These are phyloP conservation scores for Auriscalpium orientale DNA, from an alignment of 768 basidiomycete genomes.

Conservation along the genomic window DNA sequence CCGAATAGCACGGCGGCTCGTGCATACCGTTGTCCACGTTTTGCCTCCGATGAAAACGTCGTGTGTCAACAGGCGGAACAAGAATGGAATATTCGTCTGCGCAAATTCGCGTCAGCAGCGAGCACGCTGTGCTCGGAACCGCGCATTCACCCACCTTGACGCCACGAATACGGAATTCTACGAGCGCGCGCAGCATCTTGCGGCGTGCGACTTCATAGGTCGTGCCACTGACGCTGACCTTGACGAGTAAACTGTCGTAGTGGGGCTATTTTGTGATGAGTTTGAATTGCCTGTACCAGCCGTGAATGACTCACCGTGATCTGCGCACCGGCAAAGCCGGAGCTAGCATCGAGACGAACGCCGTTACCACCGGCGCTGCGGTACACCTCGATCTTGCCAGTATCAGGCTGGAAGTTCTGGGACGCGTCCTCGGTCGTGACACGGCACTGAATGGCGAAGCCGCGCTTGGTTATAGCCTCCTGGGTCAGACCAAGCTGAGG, in stretches of 20 bases:
- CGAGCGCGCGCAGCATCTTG: slow-evolving; percentile 99
- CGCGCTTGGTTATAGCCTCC: slow-evolving; percentile 91
- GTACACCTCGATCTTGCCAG: slow-evolving; percentile 99
- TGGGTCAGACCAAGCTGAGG: slow-evolving; percentile 93
- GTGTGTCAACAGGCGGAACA: slow-evolving; percentile 95
- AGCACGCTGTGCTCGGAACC: not conserved
- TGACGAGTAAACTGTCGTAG: slow-evolving; percentile 96
- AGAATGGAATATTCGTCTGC: slow-evolving; percentile 98
- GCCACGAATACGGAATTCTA: slow-evolving; percentile 98
- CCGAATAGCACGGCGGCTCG: slow-evolving; percentile 4
- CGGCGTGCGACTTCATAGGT: slow-evolving; percentile 98
- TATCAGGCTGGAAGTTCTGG: slow-evolving; percentile 93
- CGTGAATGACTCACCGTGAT: slow-evolving; percentile 69
- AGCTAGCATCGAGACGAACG: slow-evolving; percentile 92
- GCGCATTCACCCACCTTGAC: slow-evolving; percentile 62
- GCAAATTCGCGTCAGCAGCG: not conserved
- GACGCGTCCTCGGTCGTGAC: slow-evolving; percentile 96
- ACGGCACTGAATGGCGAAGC: slow-evolving; percentile 97
- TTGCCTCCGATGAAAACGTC: slow-evolving; percentile 93
- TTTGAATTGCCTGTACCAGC: not conserved
- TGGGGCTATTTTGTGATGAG: slow-evolving; percentile 58
- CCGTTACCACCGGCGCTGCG: slow-evolving; percentile 98
- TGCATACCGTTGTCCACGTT: slow-evolving; percentile 89
- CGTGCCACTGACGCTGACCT: slow-evolving; percentile 91
- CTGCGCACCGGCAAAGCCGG: slow-evolving; percentile 97